These are phyloP conservation scores for Fallopia convolvulus DNA, from an alignment of 148 eudicot genomes.

Conservation along the genomic window DNA sequence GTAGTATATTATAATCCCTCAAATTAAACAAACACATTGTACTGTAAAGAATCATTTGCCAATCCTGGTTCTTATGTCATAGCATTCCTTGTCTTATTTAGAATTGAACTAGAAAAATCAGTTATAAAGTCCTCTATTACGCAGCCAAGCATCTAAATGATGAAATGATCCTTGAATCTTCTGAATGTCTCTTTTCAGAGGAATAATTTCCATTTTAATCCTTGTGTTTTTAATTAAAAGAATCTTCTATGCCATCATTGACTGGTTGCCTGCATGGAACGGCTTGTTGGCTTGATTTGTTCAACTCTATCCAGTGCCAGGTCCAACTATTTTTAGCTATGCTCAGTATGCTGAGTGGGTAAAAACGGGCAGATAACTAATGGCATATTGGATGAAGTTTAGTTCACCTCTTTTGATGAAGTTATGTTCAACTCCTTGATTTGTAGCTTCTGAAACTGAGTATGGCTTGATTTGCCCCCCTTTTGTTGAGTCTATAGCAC, in stretches of 20 bases:
- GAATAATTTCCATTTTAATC: not conserved
- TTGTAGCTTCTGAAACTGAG: not conserved
- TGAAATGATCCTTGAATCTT: not conserved
- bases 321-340: not conserved
- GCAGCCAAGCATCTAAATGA: not conserved
- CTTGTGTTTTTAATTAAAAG: not conserved
- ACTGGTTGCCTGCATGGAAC: not conserved
- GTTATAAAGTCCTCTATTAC: not conserved
- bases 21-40: not conserved
- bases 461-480: not conserved
- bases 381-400: not conserved
- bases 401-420: not conserved
- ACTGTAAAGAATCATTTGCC: not conserved
- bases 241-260: not conserved
- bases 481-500: not conserved
- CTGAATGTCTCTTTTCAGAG: not conserved
- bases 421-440: not conserved
- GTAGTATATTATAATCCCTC: not conserved
- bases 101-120: not conserved
- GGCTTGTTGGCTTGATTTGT: not conserved
- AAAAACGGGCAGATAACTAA: not conserved
- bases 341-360: not conserved
- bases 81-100: not conserved
- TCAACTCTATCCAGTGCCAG: not conserved
- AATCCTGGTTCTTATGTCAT: not conserved